Percentiles rank a stretch among this genome's conserved stretches.
Evolutionary conservation across 805 yeast genomes (phyloP).

Genomic region (Schwanniomyces vanrijiae): DNA sequence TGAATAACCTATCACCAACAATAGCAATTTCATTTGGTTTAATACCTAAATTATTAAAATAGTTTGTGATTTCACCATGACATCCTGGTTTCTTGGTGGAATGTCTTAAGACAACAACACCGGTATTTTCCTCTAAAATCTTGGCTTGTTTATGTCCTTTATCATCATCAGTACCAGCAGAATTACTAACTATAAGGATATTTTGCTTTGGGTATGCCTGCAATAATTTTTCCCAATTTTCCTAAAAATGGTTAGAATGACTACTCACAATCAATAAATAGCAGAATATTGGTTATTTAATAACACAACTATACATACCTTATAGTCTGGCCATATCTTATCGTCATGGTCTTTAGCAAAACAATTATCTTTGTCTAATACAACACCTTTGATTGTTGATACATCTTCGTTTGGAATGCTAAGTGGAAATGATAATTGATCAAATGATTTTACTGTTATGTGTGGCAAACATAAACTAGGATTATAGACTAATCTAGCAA

Average conservation of each 20-base stretch:
- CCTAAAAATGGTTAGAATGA: slow-evolving; percentile 18
- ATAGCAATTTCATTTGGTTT: slow-evolving; percentile 70
- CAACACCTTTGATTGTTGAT: slow-evolving; percentile 63
- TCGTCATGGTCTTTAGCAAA: slow-evolving; percentile 83
- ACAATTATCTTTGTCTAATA: slow-evolving; percentile 93
- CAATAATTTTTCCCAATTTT: slow-evolving; percentile 54
- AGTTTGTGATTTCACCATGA: slow-evolving; percentile 60
- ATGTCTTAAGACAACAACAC: slow-evolving; percentile 70
- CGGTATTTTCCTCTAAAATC: slow-evolving; percentile 59
- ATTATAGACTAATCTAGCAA: slow-evolving; percentile 53
- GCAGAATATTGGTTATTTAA: too few relatives aligned
- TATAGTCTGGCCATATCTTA: slow-evolving; percentile 75
- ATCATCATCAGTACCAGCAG: slow-evolving; percentile 90
- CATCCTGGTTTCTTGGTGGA: slow-evolving; percentile 83
- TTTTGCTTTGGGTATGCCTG: slow-evolving; percentile 60
- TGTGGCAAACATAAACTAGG: slow-evolving; percentile 77
- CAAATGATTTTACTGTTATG: slow-evolving; percentile 53
- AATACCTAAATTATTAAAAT: slow-evolving; percentile 51
- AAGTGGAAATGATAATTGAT: slow-evolving; percentile 58
- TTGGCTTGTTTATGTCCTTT: slow-evolving; percentile 56
- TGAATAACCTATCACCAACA: slow-evolving; percentile 87
- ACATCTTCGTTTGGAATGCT: slow-evolving; percentile 26
- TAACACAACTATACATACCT: slow-evolving; percentile 19
- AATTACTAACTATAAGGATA: slow-evolving; percentile 80
- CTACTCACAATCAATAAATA: neutral